Percentiles rank a stretch among this genome's conserved stretches.
Conservation (phyloP, 768 basidiomycete species). For the Termitomyces bulborhizus region DNA sequence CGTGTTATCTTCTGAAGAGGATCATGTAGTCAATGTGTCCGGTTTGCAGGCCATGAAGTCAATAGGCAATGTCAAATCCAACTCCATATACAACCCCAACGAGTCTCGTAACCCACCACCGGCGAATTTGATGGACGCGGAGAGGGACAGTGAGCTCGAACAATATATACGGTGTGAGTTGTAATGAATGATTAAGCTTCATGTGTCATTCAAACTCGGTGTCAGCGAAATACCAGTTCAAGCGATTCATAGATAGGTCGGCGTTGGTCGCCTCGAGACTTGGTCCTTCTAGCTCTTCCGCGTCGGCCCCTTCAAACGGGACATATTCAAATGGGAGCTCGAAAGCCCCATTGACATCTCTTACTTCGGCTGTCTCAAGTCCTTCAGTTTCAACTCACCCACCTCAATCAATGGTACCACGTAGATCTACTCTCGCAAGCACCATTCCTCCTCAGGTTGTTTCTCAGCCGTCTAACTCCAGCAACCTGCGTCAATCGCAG, state of each 20-base stretch:
- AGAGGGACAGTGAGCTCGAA: conserved; percentile 87
- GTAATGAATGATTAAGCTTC: background rate
- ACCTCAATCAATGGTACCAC: conserved; percentile 7
- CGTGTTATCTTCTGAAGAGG: conserved; percentile 7
- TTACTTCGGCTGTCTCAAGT: conserved; percentile 16
- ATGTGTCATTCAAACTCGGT: conserved; percentile 2
- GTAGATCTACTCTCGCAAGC: conserved; percentile 15
- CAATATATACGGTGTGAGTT: conserved; percentile 79
- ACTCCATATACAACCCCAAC: conserved; percentile 76
- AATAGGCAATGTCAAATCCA: conserved; percentile 79
- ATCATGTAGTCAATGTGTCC: conserved; percentile 1
- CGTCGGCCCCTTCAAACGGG: conserved; percentile 18
- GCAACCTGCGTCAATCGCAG: conserved; percentile 15
- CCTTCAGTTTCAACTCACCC: conserved; percentile 6
- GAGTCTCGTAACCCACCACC: conserved; percentile 80
- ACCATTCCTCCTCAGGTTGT: conserved; percentile 2
- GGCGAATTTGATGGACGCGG: conserved; percentile 67
- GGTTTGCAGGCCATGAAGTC: conserved; percentile 61
- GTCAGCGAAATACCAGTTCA: conserved; percentile 79
- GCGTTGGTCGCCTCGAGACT: conserved; percentile 41
- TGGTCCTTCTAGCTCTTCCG: conserved; percentile 34
- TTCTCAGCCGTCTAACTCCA: conserved; percentile 6
- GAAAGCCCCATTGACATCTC: conserved; percentile 14
- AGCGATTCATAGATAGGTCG: conserved; percentile 51
- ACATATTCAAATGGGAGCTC: conserved; percentile 4